Conservation (phyloP, 768 basidiomycete species). For the Boletus subparvulus region DNA sequence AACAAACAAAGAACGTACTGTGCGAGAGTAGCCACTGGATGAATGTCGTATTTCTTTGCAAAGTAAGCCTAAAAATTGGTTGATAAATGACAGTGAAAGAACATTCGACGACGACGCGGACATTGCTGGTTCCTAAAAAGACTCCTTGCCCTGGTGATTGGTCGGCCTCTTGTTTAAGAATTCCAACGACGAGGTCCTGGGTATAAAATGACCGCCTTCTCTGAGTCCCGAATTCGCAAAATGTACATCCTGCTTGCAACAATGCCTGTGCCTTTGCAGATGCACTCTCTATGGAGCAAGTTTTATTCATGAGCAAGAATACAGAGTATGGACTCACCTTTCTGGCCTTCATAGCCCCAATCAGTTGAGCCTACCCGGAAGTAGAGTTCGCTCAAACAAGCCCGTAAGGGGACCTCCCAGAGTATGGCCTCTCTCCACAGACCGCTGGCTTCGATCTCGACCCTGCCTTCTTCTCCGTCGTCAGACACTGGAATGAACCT, state of each 20-base stretch:
- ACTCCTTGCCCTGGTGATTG: conserved; percentile 50
- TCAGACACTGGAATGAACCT: conserved; percentile 59
- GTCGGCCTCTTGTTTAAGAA: conserved; percentile 61
- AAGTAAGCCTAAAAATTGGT: conserved; percentile 56
- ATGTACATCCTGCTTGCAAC: conserved; percentile 59
- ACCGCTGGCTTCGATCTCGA: conserved; percentile 74
- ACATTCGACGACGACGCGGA: conserved; percentile 34
- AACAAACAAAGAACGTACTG: conserved; percentile 55
- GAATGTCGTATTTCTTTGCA: conserved; percentile 69
- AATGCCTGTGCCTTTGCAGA: conserved; percentile 68
- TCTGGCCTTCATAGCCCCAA: conserved; percentile 84
- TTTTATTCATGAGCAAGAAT: not conserved
- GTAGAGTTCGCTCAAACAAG: conserved; percentile 85
- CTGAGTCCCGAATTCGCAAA: conserved; percentile 89
- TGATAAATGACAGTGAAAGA: not conserved
- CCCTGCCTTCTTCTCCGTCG: conserved; percentile 51
- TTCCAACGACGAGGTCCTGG: conserved; percentile 76
- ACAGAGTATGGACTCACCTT: conserved; percentile 45
- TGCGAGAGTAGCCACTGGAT: conserved; percentile 78
- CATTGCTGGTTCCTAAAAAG: conserved; percentile 81
- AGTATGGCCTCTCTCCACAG: conserved; percentile 84
- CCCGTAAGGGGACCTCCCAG: conserved; percentile 97
- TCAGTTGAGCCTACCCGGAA: conserved; percentile 75
- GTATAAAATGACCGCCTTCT: conserved; percentile 69
- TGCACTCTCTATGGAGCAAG: conserved; percentile 55